Base-by-base conservation (phyloP, 208 protist species). In the Leptomonas seymouri region DNA sequence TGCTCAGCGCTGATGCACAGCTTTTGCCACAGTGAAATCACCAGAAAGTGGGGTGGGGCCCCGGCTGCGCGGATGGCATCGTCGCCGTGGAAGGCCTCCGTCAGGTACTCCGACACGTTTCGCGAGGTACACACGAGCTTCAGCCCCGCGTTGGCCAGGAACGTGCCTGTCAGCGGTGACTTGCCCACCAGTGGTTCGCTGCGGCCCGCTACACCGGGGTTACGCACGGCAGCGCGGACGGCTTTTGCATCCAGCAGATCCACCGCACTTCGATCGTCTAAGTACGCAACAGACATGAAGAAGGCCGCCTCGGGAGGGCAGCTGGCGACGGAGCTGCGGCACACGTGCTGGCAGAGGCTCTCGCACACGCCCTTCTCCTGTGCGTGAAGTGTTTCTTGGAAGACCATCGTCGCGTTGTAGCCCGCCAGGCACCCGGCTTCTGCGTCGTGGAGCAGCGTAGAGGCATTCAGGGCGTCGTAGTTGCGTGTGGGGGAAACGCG, bases 11-110 rank as follows among this genome's bases (percentile, higher is more conserved):
- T 67, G 28, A 85, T 21, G 20, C 50, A 39, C 36, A 75, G 46
- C 54, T 80, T 74, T 57, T 80, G 73, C 74, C 74, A 77, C 4
- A 81, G 23, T 4, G 63, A 72, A 6, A 80, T 8, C 11, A 75
- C 67, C 9, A 85, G 31, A 9, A 85, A 54, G 63, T 81, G 80
- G n/a, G 49, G 45, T 30, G 55, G 42, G 23, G 59, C 54, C 9
- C 39, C 53, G 21, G 68, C 34, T 1, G 39, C 44, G 28, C 14
- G 30, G 23, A 64, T 49, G 34, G 63, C 30, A 11, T 28, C 41
- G 28, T 65, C 64, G 9, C n/a, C 36, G 1, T 20, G n/a, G 41
- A 65, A 75, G 25, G 70, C 71, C 15, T 2, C 2, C 16, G 53
- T 41, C 42, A 84, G 46, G 1, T 20, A 30, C 31, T 65, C 65